These are phyloP conservation scores for Epichloe uncinata DNA, from an alignment of 2,329 filamentous ascomycete genomes.

Conservation along the genomic window DNA sequence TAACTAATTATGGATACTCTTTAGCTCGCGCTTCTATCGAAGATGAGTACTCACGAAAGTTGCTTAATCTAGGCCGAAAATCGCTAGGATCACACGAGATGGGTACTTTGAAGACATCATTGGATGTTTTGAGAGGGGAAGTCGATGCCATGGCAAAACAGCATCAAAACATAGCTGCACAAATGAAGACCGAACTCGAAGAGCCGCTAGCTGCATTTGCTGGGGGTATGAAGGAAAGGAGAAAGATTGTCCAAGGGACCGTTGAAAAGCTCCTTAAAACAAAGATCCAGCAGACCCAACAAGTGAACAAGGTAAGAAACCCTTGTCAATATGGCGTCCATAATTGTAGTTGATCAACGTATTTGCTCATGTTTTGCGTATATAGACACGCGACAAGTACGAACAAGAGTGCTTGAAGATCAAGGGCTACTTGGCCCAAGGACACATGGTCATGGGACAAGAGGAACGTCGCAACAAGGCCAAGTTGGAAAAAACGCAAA, in stretches of 20 bases:
- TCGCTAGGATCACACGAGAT: conserved; percentile 77
- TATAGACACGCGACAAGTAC: conserved; percentile 74
- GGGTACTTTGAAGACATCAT: conserved; percentile 68
- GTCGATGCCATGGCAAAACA: conserved; percentile 90
- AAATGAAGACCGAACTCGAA: conserved; percentile 94
- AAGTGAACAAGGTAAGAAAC: conserved; percentile 70
- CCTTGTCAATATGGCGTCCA: neutral
- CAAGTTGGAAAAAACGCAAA: conserved; percentile 98
- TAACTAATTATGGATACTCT: neutral
- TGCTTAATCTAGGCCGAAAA: conserved; percentile 76
- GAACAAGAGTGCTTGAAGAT: conserved; percentile 98
- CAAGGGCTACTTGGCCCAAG: conserved; percentile 95
- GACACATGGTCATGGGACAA: conserved; percentile 99
- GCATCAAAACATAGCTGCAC: conserved; percentile 74
- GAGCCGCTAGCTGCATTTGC: conserved; percentile 86
- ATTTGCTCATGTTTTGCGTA: neutral
- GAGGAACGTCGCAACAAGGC: conserved; percentile 98
- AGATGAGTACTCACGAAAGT: conserved; percentile 88
- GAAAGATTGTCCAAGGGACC: conserved; percentile 89
- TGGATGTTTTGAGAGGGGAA: conserved; percentile 80
- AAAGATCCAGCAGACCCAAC: conserved; percentile 81
- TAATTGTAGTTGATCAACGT: neutral
- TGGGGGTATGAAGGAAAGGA: conserved; percentile 87
- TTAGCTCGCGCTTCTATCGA: conserved; percentile 81
- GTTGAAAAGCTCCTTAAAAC: conserved; percentile 90